Conservation (phyloP, 1,284 basidiomycete species). For the Omphalotus olearius region DNA sequence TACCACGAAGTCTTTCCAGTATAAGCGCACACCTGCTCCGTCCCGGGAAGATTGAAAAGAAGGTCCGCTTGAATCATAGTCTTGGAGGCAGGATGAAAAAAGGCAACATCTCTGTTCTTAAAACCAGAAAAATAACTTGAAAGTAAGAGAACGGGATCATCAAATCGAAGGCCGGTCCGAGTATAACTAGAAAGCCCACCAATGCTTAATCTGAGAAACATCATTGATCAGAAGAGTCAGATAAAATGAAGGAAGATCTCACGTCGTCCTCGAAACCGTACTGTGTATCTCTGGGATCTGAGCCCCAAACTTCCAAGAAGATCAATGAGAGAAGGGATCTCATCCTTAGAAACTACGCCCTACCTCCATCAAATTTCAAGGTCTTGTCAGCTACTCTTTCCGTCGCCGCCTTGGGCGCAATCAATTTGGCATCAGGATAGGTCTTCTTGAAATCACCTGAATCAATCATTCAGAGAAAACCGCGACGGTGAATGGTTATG, state of each 20-base stretch:
- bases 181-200: slow-evolving; percentile 32
- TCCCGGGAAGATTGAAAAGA: slow-evolving; percentile 84
- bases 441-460: slow-evolving; percentile 66
- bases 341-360: neutral
- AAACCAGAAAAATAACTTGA: slow-evolving; percentile 78
- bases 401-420: slow-evolving; percentile 58
- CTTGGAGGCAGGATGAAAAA: slow-evolving; percentile 78
- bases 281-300: slow-evolving; percentile 53
- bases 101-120: slow-evolving; percentile 85
- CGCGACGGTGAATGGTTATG: neutral
- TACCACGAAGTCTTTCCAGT: neutral
- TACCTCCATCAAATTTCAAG: slow-evolving; percentile 57
- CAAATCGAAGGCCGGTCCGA: too few relatives aligned
- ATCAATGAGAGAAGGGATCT: slow-evolving; percentile 6
- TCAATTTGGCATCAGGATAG: slow-evolving; percentile 75
- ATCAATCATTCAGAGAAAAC: neutral
- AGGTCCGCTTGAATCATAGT: slow-evolving; percentile 86
- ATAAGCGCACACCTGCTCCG: slow-evolving; percentile 63
- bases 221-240: neutral
- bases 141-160: neutral
- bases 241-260: slow-evolving; percentile 17
- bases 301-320: slow-evolving; percentile 51
- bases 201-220: slow-evolving; percentile 50
- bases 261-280: slow-evolving; percentile 87
- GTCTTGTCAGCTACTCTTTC: slow-evolving; percentile 37